Percentiles rank a stretch among this genome's conserved stretches.
These are phyloP conservation scores for Globisporangium paroecandrum DNA, from an alignment of 352 stramenopile genomes.

Conservation along the genomic window DNA sequence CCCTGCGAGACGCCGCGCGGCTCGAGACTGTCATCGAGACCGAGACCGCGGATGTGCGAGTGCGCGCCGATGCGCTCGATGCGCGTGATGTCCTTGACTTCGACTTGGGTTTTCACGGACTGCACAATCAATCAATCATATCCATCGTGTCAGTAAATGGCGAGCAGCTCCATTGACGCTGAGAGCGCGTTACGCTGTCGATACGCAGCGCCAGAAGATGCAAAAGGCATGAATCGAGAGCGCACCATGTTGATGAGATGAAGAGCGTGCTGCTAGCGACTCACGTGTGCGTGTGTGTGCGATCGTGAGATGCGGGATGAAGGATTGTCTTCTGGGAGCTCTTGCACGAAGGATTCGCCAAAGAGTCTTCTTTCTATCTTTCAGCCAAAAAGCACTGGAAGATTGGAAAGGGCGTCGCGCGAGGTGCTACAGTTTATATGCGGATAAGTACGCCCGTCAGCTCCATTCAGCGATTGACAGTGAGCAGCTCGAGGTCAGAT, in stretches of 20 bases:
- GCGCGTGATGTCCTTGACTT: slow-evolving; percentile 96
- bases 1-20: slow-evolving; percentile 91
- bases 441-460: slow-evolving; percentile 8
- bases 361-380: slow-evolving; percentile 14
- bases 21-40: slow-evolving; percentile 97
- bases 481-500: not conserved
- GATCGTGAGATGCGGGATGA: not conserved
- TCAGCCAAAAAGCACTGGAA: slow-evolving; percentile 7
- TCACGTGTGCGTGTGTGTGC: not conserved
- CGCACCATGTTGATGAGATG: not conserved
- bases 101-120: slow-evolving; percentile 79
- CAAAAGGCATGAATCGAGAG: not conserved
- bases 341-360: not conserved
- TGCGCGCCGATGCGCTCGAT: slow-evolving; percentile 99
- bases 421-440: not conserved
- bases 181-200: not conserved
- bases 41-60: slow-evolving; percentile 98
- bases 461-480: not conserved
- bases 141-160: not conserved
- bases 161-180: slow-evolving; percentile 2
- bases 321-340: not conserved
- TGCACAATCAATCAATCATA: slow-evolving; percentile 12
- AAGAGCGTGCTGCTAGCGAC: not conserved
- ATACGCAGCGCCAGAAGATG: not conserved
- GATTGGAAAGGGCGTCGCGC: not conserved